Conservation (phyloP, 257 asterid species). For the Solanum chilense region DNA sequence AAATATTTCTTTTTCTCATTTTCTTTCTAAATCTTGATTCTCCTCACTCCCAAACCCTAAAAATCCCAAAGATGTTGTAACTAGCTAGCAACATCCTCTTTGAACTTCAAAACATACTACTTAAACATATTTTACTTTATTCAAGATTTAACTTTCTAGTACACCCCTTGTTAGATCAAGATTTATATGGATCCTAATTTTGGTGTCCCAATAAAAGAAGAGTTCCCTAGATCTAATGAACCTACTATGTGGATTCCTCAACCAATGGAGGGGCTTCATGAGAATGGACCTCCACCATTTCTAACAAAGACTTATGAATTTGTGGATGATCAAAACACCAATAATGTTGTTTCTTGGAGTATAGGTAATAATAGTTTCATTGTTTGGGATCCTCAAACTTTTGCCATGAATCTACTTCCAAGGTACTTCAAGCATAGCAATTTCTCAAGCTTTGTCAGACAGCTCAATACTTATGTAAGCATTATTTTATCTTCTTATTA, state of each 20-base stretch:
- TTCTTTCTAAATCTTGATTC: not conserved
- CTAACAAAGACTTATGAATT: conserved; percentile 66
- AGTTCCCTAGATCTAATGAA: conserved; percentile 8
- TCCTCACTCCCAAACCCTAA: not conserved
- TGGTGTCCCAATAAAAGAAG: conserved; percentile 16
- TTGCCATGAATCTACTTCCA: conserved; percentile 57
- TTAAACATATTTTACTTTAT: not conserved
- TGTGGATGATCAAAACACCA: conserved; percentile 53
- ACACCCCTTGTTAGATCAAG: not conserved
- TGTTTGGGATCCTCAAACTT: conserved; percentile 68
- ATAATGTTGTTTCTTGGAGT: conserved; percentile 57
- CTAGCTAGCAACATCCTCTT: not conserved
- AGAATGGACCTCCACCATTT: conserved; percentile 56
- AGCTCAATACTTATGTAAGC: conserved; percentile 76
- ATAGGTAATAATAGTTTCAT: conserved; percentile 66
- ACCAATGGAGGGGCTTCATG: conserved; percentile 46
- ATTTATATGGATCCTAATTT: conserved; percentile 17
- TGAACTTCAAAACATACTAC: not conserved
- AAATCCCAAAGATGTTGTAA: not conserved
- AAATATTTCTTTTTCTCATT: not conserved
- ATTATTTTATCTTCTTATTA: not conserved
- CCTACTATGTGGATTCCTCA: conserved; percentile 17
- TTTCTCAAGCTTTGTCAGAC: conserved; percentile 77
- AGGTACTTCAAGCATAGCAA: conserved; percentile 74
- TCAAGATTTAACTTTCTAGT: not conserved